Conservation (phyloP, 257 asterid genomes). For the Mitragyna speciosa region DNA sequence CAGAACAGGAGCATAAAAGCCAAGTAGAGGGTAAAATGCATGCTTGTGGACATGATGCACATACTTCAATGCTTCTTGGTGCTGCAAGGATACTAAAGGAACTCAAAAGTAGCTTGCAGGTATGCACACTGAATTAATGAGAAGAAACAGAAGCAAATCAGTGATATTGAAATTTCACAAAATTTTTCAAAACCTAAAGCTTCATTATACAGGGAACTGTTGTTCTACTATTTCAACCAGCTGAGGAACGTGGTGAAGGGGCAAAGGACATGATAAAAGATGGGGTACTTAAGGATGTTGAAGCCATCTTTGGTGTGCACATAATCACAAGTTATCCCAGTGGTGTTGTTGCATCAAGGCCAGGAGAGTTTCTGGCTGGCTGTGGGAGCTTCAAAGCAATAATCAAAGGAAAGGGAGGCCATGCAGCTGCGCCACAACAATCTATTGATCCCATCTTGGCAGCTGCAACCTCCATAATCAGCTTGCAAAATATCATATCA, state of each 20-base stretch:
- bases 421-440: conserved; percentile 34
- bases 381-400: conserved; percentile 52
- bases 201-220: conserved; percentile 46
- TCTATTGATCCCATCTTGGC: conserved; percentile 54
- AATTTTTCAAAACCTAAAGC: neutral
- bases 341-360: conserved; percentile 44
- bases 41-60: conserved; percentile 39
- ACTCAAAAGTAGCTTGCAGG: conserved; percentile 32
- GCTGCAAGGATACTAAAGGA: conserved; percentile 30
- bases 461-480: conserved; percentile 44
- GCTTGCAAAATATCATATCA: conserved; percentile 54
- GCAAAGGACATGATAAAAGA: conserved; percentile 49
- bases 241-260: conserved; percentile 52
- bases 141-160: neutral
- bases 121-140: neutral
- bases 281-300: conserved; percentile 43
- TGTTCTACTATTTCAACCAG: conserved; percentile 58
- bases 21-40: conserved; percentile 37
- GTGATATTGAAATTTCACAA: neutral
- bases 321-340: conserved; percentile 23
- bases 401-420: conserved; percentile 40
- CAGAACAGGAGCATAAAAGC: conserved; percentile 30
- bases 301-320: conserved; percentile 50
- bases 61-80: conserved; percentile 34
- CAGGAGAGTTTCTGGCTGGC: conserved; percentile 54